Conservation (phyloP, 805 yeast genomes). For the Pichia insulana region DNA sequence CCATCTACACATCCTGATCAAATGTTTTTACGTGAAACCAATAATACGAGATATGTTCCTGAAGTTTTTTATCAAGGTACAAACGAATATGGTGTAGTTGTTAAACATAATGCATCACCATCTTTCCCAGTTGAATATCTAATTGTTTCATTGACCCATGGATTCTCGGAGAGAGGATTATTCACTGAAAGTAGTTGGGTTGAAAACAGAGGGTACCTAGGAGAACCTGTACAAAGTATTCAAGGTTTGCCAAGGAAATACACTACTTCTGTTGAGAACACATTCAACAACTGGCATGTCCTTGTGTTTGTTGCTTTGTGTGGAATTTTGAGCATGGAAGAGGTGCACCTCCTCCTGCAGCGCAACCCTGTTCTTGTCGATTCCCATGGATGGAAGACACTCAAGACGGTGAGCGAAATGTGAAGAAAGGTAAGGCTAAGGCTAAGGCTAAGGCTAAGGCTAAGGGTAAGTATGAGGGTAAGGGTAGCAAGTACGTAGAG, state of each 20-base stretch:
- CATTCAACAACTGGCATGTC: conserved; percentile 65
- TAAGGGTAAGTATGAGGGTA: no score
- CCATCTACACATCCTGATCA: conserved; percentile 88
- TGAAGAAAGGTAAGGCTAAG: no score
- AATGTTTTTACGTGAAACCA: conserved; percentile 72
- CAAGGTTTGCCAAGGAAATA: conserved; percentile 30
- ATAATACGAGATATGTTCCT: conserved; percentile 76
- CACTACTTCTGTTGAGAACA: conserved; percentile 14
- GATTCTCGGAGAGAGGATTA: conserved; percentile 64
- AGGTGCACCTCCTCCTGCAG: not conserved
- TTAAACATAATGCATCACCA: conserved; percentile 84
- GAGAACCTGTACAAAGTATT: conserved; percentile 45
- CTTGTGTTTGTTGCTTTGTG: conserved; percentile 34
- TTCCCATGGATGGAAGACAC: conserved; percentile 65
- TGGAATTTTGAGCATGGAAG: not conserved
- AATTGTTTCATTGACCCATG: conserved; percentile 82
- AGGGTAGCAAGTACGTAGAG: no score
- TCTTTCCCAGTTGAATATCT: conserved; percentile 89
- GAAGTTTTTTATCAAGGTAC: conserved; percentile 78
- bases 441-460: no score
- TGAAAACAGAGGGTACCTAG: conserved; percentile 71
- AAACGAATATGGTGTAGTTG: conserved; percentile 83
- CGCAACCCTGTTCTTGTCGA: conserved; percentile 17
- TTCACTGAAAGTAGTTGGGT: conserved; percentile 46
- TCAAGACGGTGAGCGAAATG: conserved; percentile 40